Base-by-base conservation (phyloP, 1,139 yeast species). In the Kodamaea ohmeri region DNA sequence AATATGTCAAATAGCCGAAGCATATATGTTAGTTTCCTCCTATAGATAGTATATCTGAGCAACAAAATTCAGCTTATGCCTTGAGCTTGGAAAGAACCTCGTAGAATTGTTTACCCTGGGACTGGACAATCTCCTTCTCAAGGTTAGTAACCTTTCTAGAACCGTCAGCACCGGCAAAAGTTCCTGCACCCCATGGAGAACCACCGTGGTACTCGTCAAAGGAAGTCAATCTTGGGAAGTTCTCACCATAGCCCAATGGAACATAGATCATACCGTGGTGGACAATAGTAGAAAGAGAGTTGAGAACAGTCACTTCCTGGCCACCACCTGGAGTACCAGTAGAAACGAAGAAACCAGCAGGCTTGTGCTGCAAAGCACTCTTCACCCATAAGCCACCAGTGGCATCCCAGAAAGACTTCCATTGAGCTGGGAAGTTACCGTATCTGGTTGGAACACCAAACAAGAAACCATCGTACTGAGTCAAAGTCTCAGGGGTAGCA, bases 101-200 rank as follows among this genome's bases (percentile, higher is more conserved):
- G 52, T 49, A 58, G 56, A 66, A 66, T 25, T 55, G 53, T 38
- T 53, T 51, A 45, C 71, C 73, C 50, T 67, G 72, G 43, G 52
- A 49, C 36, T 47, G 44, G 22, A 65, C 66, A 38, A 67, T 49
- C 37, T 58, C 58, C 51, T 61, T 56, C 49, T 67, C 72, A 46
- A 62, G 52, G 17, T 53, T 52, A 38, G 60, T 48, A 12, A 66
- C 66, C 40, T 51, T 44, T 58, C 71, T 63, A 28, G 66, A 57
- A 30, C 72, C 71, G 43, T 61, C 68, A 13, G 54, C 50, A 32
- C 63, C 65, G 26, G 72, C 70, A 44, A 55, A 60, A 35, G 67
- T 51, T 39, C 72, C 72, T 25, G 71, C 68, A 44, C 71, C 72
- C 65, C 67, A 65, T 33, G 71, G 67, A 37, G 69, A 63, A 22